Percentiles rank a stretch among this genome's conserved stretches.
phyloP scores from a whole-genome alignment of 2,329 filamentous ascomycete species.

The Beauveria medogensis region DNA sequence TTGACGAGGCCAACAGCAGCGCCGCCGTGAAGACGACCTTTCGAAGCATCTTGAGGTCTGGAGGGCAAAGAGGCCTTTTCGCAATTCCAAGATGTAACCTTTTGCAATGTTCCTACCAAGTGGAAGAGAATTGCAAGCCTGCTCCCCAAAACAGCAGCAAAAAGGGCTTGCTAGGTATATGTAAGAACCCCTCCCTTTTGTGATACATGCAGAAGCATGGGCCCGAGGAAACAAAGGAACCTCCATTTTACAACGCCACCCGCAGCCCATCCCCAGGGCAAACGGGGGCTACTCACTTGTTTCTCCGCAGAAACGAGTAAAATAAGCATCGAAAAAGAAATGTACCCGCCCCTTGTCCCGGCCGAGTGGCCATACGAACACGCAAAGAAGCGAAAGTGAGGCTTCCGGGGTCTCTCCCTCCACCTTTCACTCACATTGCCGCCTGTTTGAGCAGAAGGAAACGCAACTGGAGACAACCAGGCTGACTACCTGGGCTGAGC shows the following conservation, averaged over 20 bases:
- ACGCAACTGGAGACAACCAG: background rate
- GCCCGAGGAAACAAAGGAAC: background rate
- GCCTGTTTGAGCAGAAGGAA: background rate
- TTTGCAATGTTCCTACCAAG: background rate
- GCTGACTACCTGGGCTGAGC: background rate
- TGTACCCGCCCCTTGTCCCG: background rate
- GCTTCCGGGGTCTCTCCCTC: background rate
- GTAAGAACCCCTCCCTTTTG: background rate
- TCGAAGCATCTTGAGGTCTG: background rate
- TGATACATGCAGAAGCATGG: background rate
- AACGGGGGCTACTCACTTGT: background rate
- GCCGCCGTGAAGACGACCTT: background rate
- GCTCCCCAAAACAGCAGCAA: background rate
- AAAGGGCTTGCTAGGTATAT: background rate
- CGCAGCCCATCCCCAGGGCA: background rate
- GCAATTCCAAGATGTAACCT: background rate
- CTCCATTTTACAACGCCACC: background rate
- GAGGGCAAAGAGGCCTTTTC: background rate
- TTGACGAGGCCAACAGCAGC: background rate
- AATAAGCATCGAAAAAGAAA: background rate
- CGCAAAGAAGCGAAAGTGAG: background rate
- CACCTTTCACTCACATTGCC: background rate
- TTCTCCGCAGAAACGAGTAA: background rate
- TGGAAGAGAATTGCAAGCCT: background rate
- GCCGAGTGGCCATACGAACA: background rate